Percentiles rank a stretch among this genome's conserved stretches.
phyloP scores from a whole-genome alignment of 768 basidiomycete genomes.

The Chalciporus pseudorubinellus region DNA sequence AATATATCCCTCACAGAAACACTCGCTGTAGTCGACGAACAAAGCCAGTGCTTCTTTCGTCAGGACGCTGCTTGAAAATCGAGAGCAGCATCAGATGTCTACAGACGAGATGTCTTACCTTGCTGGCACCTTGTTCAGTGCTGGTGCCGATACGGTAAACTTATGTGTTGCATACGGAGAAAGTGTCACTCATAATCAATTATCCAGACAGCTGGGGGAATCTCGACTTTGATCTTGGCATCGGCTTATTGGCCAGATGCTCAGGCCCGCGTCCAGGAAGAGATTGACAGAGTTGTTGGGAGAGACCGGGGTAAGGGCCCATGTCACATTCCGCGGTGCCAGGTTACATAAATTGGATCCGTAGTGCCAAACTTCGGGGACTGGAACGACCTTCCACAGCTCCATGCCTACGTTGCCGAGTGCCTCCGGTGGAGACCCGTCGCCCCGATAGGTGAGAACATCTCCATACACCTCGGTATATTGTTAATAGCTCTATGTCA shows the following conservation, averaged over 20 bases:
- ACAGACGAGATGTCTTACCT: conserved; percentile 56
- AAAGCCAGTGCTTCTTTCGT: conserved; percentile 40
- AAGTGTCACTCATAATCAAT: neutral
- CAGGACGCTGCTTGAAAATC: conserved; percentile 51
- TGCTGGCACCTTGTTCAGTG: conserved; percentile 58
- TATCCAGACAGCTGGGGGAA: conserved; percentile 45
- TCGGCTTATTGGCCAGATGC: conserved; percentile 53
- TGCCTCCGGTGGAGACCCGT: conserved; percentile 38
- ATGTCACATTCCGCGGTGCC: too few relatives aligned
- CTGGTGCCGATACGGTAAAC: conserved; percentile 53
- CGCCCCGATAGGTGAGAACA: conserved; percentile 24
- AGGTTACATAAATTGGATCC: too few relatives aligned
- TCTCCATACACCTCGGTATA: too few relatives aligned
- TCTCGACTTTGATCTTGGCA: conserved; percentile 48
- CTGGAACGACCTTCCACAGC: conserved; percentile 31
- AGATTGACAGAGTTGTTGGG: conserved; percentile 53
- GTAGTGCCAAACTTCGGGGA: conserved; percentile 40
- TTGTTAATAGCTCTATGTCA: neutral
- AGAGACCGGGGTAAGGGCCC: conserved; percentile 26
- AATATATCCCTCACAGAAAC: neutral
- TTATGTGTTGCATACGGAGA: neutral
- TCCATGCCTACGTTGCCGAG: conserved; percentile 39
- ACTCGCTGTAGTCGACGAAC: conserved; percentile 6
- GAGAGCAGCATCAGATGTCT: conserved; percentile 45
- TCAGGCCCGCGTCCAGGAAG: conserved; percentile 47